Conservation (phyloP, 73 alveolate species). For the Symbiodinium natans region DNA sequence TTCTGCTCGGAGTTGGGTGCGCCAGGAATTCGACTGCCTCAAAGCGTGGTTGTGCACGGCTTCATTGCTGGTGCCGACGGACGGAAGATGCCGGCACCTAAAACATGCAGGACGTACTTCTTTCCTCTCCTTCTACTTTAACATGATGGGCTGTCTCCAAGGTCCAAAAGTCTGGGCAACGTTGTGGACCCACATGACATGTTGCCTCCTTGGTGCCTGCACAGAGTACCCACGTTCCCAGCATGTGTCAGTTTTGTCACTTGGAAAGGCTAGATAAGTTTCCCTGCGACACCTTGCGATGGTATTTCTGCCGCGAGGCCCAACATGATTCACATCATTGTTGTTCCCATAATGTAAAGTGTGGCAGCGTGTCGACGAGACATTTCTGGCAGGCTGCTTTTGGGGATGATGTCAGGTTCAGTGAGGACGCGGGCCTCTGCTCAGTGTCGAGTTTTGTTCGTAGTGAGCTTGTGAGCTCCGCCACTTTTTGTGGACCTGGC, state of each 20-base stretch:
- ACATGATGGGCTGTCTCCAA: not conserved
- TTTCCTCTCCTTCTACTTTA: not conserved
- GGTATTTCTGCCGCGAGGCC: constrained; percentile 84
- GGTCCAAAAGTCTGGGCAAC: constrained; percentile 96
- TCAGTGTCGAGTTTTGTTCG: not conserved
- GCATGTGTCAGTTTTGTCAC: no score
- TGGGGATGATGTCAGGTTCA: constrained; percentile 73
- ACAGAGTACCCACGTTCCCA: no score
- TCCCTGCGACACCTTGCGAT: constrained; percentile 69
- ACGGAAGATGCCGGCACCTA: constrained; percentile 94
- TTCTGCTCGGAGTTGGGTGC: no score
- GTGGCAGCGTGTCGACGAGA: not conserved
- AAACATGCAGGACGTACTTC: not conserved
- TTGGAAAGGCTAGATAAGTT: constrained; percentile 36
- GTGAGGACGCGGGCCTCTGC: constrained; percentile 19
- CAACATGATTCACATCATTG: no score
- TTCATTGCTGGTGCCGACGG: constrained; percentile 90
- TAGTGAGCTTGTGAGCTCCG: not conserved
- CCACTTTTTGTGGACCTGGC: no score
- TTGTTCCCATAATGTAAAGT: not conserved
- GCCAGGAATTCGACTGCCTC: constrained; percentile 29
- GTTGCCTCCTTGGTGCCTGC: not conserved
- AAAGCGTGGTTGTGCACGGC: constrained; percentile 81
- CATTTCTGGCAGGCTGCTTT: constrained; percentile 15
- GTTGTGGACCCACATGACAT: constrained; percentile 95